Conservation (phyloP, 176 grass and related monocot genomes). For the Dendrocalamus sinicus region DNA sequence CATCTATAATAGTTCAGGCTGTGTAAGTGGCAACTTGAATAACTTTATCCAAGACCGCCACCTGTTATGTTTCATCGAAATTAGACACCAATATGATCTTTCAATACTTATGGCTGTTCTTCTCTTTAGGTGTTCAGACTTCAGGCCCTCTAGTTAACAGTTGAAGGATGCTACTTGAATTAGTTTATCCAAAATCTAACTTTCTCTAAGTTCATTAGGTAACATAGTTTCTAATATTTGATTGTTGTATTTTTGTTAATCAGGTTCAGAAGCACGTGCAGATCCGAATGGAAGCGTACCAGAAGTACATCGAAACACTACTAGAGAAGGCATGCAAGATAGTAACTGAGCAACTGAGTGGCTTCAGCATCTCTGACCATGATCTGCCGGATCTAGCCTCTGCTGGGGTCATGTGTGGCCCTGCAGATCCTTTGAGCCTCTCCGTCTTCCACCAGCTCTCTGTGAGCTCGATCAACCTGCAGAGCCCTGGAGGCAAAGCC, state of each 20-base stretch:
- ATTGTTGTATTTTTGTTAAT: constrained; percentile 1
- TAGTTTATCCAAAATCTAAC: background rate
- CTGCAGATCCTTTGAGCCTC: constrained; percentile 51
- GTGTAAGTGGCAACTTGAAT: background rate
- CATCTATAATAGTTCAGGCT: background rate
- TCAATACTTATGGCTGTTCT: background rate
- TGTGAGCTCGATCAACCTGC: constrained; percentile 58
- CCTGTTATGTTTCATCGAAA: background rate
- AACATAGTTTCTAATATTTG: background rate
- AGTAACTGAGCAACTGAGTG: constrained; percentile 71
- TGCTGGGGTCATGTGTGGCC: constrained; percentile 34
- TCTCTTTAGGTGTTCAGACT: background rate
- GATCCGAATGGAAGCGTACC: constrained; percentile 70
- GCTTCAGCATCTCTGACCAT: constrained; percentile 52
- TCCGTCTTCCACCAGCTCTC: constrained; percentile 63
- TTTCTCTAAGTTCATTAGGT: background rate
- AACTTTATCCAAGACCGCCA: background rate
- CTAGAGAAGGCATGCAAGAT: constrained; percentile 74
- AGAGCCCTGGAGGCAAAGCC: constrained; percentile 50
- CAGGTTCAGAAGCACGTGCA: constrained; percentile 87
- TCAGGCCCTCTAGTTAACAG: background rate
- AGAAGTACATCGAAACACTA: constrained; percentile 75
- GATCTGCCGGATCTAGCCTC: constrained; percentile 45
- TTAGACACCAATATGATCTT: background rate
- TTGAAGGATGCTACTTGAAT: background rate